Base-by-base conservation (phyloP, 345 rosid species). In the Moricandia arvensis region DNA sequence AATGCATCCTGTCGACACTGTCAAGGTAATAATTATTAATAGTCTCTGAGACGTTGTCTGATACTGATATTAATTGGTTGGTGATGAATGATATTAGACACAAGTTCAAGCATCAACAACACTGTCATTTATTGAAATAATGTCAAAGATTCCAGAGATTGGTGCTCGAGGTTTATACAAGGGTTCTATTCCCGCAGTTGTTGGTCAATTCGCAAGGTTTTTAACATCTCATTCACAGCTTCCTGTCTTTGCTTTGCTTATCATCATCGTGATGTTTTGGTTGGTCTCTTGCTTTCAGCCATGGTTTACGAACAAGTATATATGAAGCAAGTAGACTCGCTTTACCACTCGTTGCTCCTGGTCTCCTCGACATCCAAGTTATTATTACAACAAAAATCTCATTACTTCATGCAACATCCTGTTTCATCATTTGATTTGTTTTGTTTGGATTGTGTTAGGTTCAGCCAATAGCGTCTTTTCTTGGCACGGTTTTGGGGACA, bases 151-250 rank as follows among this genome's bases (percentile, higher is more conserved):
- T 79, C 98, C 98, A 3, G 84, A 91, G 82, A 84, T 90, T 72
- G 98, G 98, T 79, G 85, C 81, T 12, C 86, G 71, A 16, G 95
- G 96, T 67, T 80, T 94, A 71, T 94, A 94, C 80, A 87, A 88
- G 79, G 98, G 98, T 73, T 94, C 97, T 16, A 82, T 94, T 71
- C 98, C 97, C 15, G 97, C 98, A 10, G 88, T 94, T 79, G 78
- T 85, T 66, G 98, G 98, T 75, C 98, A 94, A 69, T 94, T 93
- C 85, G 86, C 98, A 70, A 93, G 98, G 98, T 93, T n/a, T 45
- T 33, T 6, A 26, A 75, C 47, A 53, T 75, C 41, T 16, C 76
- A 69, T 29, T 63, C 49, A 43, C 51, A 45, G 57, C 57, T 1
- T 27, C 2, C 34, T 34, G 2, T 17, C 2, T 53, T 38, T 1